Base-by-base conservation (phyloP, 306 rosid species). In the Lathyrus tuberosus region DNA sequence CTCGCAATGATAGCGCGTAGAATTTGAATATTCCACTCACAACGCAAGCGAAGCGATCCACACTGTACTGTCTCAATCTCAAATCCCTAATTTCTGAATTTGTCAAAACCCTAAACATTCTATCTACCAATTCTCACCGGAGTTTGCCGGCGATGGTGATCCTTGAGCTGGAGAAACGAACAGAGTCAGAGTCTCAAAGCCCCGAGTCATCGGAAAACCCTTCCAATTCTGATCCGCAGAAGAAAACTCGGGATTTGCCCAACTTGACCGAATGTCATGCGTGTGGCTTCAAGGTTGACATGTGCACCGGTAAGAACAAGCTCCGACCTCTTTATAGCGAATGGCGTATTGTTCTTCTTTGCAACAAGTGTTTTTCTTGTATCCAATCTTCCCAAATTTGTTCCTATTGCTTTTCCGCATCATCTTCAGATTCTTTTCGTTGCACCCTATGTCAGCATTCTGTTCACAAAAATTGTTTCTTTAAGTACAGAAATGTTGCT, bases 261-360 rank as follows among this genome's bases (percentile, higher is more conserved):
- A 86, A 84, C 70, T 51, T 90, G 17, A 79, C 82, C 3, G 89
- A 90, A 71, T 90, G 96, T 33, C 95, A 90, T 46, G 79, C 85
- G 7, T 90, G 96, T 67, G 87, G 87, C 8, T 79, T 83, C 75
- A 77, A 89, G 30, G 65, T 80, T 28, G 97, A 88, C 67, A 65
- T 78, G 10, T 79, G 82, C 74, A 78, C 80, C 17, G 86, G 90
- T 72, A 85, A 79, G 75, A 84, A 76, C 42, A 76, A 54, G 31
- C 95, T 91, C 41, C 85, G 81, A 22, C 53, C 80, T 52, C 86
- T 91, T 28, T 83, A 78, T 80, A 91, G 97, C 71, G 90, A 91
- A 65, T 88, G 97, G 95, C 90, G 95, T 10, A 62, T 91, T 20
- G 92, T 91, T 79, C 92, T 91, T 46, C 85, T 91, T 35, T 88